Evolutionary conservation across 805 yeast genomes (phyloP), one percentile per base, ranked within the genome.

Genomic region (Jamesozyma piceae): DNA sequence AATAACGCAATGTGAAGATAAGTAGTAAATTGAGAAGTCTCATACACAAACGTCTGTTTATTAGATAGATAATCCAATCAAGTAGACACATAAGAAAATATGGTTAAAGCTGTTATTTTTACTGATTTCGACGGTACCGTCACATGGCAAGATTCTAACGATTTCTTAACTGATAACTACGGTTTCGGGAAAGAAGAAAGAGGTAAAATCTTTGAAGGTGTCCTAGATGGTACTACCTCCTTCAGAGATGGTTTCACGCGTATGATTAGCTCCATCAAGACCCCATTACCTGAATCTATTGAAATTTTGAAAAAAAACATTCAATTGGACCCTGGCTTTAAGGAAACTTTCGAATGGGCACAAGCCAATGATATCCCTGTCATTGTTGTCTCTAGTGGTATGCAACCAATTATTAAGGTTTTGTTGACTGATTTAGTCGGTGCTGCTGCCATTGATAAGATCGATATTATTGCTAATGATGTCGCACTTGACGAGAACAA

Each of bases 81-180:
- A 24, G 28, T 11, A 24, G 6, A 24, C 28, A 24, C 28, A 24
- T 24, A 24, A 6, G 28, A 8, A 24, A 24, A 31, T 4, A 62
- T 62, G 65, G 58, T 54, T 40, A 73, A 75, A 49, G 90, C 95
- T 37, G 87, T 92, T 55, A 82, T 92, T 35, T 92, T 92, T 70
- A 84, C 97, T 35, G 99, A 92, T 63, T 92, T 94, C 78, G 99
- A 92, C 62, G 99, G 99, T 24, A 92, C 98, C 2, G 92, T 92
- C 49, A 92, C 98, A 11, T 68, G 84, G 46, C 95, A 90, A 62
- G 99, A 92, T 63, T 84, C 95, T 46, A 92, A 92, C 62, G 97
- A 92, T 63, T 83, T 72, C 61, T 68, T 92, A 49, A 89, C 97
- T 8, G 97, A 92, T 61, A 77, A 76, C 53, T 68, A 82, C 19